Conservation (phyloP, 2,329 filamentous ascomycete species). For the Cordyceps tenuipes region DNA sequence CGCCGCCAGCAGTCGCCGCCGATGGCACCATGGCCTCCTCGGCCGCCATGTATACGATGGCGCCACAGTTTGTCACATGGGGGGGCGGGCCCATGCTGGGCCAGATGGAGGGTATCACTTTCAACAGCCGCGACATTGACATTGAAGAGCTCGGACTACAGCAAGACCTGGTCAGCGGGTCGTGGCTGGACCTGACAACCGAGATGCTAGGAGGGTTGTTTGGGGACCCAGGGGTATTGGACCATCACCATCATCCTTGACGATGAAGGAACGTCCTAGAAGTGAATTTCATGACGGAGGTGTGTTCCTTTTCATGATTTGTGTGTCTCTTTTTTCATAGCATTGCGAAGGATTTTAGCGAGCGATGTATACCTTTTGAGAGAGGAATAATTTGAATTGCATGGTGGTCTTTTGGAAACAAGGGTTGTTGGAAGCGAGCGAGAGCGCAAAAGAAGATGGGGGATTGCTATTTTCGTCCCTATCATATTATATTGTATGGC, state of each 20-base stretch:
- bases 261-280: constrained; percentile 11
- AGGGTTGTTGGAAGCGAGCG: background rate
- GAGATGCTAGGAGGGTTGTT: constrained; percentile 52
- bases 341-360: constrained; percentile 3
- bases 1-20: constrained; percentile 29
- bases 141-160: constrained; percentile 55
- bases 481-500: background rate
- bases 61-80: constrained; percentile 20
- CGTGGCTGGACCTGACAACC: constrained; percentile 62
- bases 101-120: constrained; percentile 51
- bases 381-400: background rate
- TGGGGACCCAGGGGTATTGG: constrained; percentile 26
- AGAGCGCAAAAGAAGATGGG: background rate
- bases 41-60: constrained; percentile 22
- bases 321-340: background rate
- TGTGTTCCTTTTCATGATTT: background rate
- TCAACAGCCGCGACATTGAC: constrained; percentile 70
- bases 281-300: background rate
- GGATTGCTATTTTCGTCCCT: background rate
- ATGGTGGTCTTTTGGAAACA: background rate
- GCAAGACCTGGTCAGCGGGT: constrained; percentile 56
- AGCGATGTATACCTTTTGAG: background rate
- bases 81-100: constrained; percentile 21
- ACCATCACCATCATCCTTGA: background rate
- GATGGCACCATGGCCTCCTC: constrained; percentile 13